Percentiles rank a stretch among this genome's conserved stretches.
Evolutionary conservation across 1,139 yeast genomes (phyloP).

Genomic region (Yamadazyma triangularis): DNA sequence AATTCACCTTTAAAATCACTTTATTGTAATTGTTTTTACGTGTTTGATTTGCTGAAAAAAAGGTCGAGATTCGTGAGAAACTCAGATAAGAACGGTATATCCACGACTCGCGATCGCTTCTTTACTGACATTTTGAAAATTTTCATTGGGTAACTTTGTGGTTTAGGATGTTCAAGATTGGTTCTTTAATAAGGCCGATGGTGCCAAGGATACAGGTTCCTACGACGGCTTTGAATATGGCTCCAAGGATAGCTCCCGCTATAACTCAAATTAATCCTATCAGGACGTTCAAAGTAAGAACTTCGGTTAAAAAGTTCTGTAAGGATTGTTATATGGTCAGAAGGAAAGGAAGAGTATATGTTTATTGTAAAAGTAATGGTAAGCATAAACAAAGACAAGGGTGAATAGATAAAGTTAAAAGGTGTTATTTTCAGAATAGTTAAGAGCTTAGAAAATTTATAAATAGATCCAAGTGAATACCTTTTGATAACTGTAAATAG

Average conservation of each 20-base stretch:
- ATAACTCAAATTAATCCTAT: slow-evolving; percentile 7
- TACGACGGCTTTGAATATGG: background rate
- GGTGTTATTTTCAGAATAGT: background rate
- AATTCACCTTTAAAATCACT: too few relatives aligned
- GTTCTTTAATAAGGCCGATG: slow-evolving; percentile 6
- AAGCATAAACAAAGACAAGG: slow-evolving; percentile 98
- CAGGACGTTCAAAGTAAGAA: slow-evolving; percentile 42
- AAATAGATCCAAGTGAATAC: too few relatives aligned
- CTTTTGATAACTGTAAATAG: slow-evolving; percentile 3
- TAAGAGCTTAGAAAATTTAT: too few relatives aligned
- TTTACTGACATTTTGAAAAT: too few relatives aligned
- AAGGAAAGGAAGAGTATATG: slow-evolving; percentile 91
- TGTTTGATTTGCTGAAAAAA: background rate
- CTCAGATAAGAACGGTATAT: background rate
- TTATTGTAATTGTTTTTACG: background rate
- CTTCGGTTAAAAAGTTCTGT: slow-evolving; percentile 90
- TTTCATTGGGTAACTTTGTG: too few relatives aligned
- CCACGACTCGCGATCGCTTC: too few relatives aligned
- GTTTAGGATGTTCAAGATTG: slow-evolving; percentile 9
- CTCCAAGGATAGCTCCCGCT: background rate
- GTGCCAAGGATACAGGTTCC: slow-evolving; percentile 1
- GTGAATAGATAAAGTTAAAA: slow-evolving; percentile 20
- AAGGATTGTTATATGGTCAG: slow-evolving; percentile 88
- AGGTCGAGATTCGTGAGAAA: background rate
- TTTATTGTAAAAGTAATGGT: slow-evolving; percentile 86